phyloP scores from a whole-genome alignment of 352 stramenopile species.

The Pythium dissotocum region DNA sequence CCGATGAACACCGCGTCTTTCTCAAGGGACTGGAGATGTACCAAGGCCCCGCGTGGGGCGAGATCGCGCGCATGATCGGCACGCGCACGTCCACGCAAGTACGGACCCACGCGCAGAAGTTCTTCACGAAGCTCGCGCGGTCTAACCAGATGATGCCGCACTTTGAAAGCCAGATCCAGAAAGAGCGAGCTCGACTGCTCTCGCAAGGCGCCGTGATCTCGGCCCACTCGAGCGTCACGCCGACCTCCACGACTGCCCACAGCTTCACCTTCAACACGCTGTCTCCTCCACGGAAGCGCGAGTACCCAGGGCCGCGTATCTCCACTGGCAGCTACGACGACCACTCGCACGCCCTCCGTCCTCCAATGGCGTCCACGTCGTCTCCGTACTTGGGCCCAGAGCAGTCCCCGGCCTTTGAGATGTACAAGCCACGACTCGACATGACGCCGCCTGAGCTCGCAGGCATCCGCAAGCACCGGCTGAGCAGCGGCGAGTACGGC shows the following conservation, averaged over 20 bases:
- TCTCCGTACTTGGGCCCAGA: neutral
- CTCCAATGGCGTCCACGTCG: neutral
- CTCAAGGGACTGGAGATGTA: slow-evolving; percentile 83
- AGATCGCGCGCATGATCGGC: slow-evolving; percentile 83
- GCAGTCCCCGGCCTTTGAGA: slow-evolving; percentile 10
- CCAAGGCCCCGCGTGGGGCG: slow-evolving; percentile 74
- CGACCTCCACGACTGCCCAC: slow-evolving; percentile 38
- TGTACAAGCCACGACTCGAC: slow-evolving; percentile 25
- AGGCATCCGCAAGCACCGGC: slow-evolving; percentile 17
- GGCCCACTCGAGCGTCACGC: slow-evolving; percentile 39
- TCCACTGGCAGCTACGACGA: slow-evolving; percentile 19
- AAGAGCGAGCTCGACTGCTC: slow-evolving; percentile 60
- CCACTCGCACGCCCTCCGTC: slow-evolving; percentile 8
- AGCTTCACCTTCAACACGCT: slow-evolving; percentile 41
- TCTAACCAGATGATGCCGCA: slow-evolving; percentile 71
- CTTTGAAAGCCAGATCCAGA: slow-evolving; percentile 77
- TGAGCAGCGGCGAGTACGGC: slow-evolving; percentile 9
- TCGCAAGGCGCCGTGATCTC: slow-evolving; percentile 38
- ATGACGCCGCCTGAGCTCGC: slow-evolving; percentile 8
- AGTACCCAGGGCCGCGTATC: slow-evolving; percentile 10
- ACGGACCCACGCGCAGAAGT: slow-evolving; percentile 87
- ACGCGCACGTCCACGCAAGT: slow-evolving; percentile 84
- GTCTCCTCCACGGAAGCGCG: slow-evolving; percentile 44
- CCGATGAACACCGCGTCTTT: slow-evolving; percentile 75
- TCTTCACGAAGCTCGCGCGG: slow-evolving; percentile 86